Evolutionary conservation across 179 eudicot species (phyloP), one percentile per base, ranked within the genome.

Genomic region (Silene vulgaris): DNA sequence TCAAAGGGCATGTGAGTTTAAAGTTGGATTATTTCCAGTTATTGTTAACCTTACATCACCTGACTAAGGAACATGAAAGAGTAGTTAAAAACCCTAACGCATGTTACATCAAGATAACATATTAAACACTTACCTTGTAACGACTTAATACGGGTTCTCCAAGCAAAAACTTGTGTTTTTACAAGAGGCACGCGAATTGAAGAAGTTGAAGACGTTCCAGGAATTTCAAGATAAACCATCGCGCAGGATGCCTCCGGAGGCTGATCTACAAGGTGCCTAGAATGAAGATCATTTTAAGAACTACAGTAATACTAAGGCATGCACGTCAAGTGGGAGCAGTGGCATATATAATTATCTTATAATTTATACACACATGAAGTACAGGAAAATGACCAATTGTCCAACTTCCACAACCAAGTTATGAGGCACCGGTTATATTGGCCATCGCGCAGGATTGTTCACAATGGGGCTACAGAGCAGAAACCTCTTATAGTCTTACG

Each of bases 91-190:
- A 45, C 52, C 14, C 40, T 4, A 35, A 13, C 37, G 30, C 71
- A 37, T 68, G 13, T 19, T 61, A 52, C 69, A 20, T 0, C 28
- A 29, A 17, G 63, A 19, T 23, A 62, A 48, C 4, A 64, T 8
- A 70, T 71, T 54, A 52, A 65, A 65, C 59, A 35, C 74, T 74
- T 68, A 96, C 99, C 96, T 86, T 80, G 87, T 66, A 71, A 72
- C 71, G 97, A 93, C 62, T 80, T 78, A 65, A 93, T 85, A 73
- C 97, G 92, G 52, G 98, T 85, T 83, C 98, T 91, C 98, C 98
- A 93, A 80, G 99, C 93, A 88, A 89, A 86, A 65, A 86, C 72
- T 80, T 78, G 86, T 76, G 89, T 83, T 83, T 87, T 80, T 40
- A 85, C 75, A 54, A 93, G 88, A 69, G 94, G 85, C 35, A 91